Base-by-base conservation (phyloP, 441 rosid genomes). In the Pelargonium myrrhifolium region DNA sequence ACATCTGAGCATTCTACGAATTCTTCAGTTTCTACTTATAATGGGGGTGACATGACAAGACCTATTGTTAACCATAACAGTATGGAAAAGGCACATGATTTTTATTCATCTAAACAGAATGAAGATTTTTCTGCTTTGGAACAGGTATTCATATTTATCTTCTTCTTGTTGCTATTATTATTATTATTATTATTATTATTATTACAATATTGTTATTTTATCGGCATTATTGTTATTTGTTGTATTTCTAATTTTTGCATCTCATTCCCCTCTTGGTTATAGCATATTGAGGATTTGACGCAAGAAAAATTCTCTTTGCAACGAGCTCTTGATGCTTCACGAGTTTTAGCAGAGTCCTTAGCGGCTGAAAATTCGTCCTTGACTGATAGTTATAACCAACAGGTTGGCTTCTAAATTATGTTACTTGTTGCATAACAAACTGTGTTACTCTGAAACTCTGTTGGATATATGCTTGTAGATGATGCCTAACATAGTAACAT, bases 261-360 rank as follows among this genome's bases (percentile, higher is more conserved):
- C 53, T 45, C 12, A n/a, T 45, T 45, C n/a, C 53, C 53, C 6
- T 17, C 20, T n/a, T 49, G 40, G 17, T 49, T 82, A 84, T 80
- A 92, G 97, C 89, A 89, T 78, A 92, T 92, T 76, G 97, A 92
- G 80, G 97, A 92, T 72, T 81, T 92, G 82, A 92, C 97, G 9
- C 92, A 81, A 76, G 97, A 92, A 79, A 92, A 92, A 67, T 92
- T 86, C 81, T 81, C 92, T 61, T 76, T 92, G 83, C 92, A 87
- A 84, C 85, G 92, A 82, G 92, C 92, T 72, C 94, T 92, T 65
- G 97, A 92, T 76, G 91, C 92, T 77, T 89, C 97, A 53, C 87
- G 87, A 67, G 74, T 86, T 64, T 81, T 92, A 72, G 84, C 97
- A 20, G 94, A 89, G 79, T 89, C 97, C 39, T 77, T 92, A 77